A percentile compares a stretch with the other conserved stretches of the same genome.
Conservation (phyloP, 2,329 filamentous ascomycete genomes). For the Cercospora sp. region DNA sequence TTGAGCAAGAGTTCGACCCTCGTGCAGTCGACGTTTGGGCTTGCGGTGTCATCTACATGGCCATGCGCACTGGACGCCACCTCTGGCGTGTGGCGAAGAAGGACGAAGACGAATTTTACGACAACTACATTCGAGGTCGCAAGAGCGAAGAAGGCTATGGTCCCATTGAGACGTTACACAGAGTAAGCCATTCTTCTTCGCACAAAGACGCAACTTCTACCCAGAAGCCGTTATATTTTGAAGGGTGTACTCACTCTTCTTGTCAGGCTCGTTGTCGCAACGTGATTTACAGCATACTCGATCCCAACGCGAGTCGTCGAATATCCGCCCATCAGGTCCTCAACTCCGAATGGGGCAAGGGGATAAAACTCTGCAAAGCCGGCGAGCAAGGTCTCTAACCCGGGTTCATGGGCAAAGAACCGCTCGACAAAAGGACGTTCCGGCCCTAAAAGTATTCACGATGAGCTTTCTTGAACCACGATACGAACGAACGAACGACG, state of each 20-base stretch:
- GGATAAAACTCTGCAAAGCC: conserved; percentile 95
- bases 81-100: conserved; percentile 96
- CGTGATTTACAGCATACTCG: conserved; percentile 97
- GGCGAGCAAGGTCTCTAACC: conserved; percentile 88
- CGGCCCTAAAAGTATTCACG: conserved; percentile 16
- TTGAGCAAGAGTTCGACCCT: conserved; percentile 92
- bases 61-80: conserved; percentile 94
- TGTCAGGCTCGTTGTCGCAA: conserved; percentile 89
- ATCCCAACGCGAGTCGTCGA: conserved; percentile 87
- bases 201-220: background rate
- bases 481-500: conserved; percentile 1
- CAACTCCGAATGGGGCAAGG: conserved; percentile 97
- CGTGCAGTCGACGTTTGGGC: conserved; percentile 98
- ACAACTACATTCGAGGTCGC: conserved; percentile 86
- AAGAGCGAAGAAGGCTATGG: conserved; percentile 94
- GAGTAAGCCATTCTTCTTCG: conserved; percentile 62
- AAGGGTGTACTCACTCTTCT: conserved; percentile 16
- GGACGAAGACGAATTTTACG: conserved; percentile 96
- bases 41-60: conserved; percentile 99
- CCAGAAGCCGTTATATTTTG: background rate
- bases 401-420: conserved; percentile 24
- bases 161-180: conserved; percentile 90
- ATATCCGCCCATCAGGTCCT: conserved; percentile 95
- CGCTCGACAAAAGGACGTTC: conserved; percentile 16
- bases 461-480: conserved; percentile 9